Evolutionary conservation across 2,329 filamentous ascomycete genomes (phyloP).

Genomic region (Coccinonectria pachysandricola): DNA sequence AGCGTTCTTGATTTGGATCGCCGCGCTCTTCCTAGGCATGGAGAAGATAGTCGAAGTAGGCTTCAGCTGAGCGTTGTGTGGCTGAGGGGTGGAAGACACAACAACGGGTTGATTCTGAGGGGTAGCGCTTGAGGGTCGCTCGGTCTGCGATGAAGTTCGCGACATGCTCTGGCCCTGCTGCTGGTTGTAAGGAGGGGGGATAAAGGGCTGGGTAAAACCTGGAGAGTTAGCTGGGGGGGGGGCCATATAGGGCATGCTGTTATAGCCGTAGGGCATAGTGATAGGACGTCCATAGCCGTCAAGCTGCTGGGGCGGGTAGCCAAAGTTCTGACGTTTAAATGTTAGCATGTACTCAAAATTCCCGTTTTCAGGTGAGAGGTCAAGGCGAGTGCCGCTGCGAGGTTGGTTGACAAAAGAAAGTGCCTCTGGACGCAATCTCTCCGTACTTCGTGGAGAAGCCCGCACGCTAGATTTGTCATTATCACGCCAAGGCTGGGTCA

Average conservation of each 20-base stretch:
- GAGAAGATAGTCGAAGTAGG: constrained; percentile 34
- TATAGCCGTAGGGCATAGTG: constrained; percentile 33
- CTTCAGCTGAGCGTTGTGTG: constrained; percentile 51
- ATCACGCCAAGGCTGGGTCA: constrained; percentile 25
- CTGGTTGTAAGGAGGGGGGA: constrained; percentile 28
- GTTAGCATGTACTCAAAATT: constrained; percentile 68
- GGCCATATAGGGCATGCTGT: constrained; percentile 40
- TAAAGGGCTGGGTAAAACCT: constrained; percentile 39
- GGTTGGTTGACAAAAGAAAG: constrained; percentile 4
- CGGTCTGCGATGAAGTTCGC: constrained; percentile 70
- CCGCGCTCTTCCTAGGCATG: constrained; percentile 56
- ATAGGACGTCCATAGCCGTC: constrained; percentile 30
- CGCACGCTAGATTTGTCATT: constrained; percentile 13
- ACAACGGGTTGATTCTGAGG: constrained; percentile 48
- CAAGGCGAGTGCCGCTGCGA: constrained; percentile 27
- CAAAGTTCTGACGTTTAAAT: constrained; percentile 54
- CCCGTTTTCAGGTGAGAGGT: constrained; percentile 59
- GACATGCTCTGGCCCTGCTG: constrained; percentile 64
- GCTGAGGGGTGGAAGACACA: constrained; percentile 52
- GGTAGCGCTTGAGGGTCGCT: constrained; percentile 55
- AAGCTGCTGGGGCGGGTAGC: constrained; percentile 36
- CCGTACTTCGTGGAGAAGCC: constrained; percentile 11
- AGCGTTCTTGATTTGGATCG: constrained; percentile 76
- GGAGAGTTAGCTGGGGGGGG: constrained; percentile 36
- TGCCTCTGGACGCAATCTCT: constrained; percentile 6